Evolutionary conservation across 2,329 filamentous ascomycete genomes (phyloP).

Genomic region (Epichloe scottii): DNA sequence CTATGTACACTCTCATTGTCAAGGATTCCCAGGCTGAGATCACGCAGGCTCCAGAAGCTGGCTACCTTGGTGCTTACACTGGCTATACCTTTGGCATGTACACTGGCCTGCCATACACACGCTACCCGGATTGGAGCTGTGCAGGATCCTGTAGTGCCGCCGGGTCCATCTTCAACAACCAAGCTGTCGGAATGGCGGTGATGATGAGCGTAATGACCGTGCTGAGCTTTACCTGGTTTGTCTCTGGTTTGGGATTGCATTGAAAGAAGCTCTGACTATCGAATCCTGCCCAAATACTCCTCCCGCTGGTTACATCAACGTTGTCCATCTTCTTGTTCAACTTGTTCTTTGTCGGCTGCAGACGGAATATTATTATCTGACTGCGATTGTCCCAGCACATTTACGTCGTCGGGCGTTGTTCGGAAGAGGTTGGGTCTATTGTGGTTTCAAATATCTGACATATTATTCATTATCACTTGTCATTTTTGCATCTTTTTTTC

Average conservation of each 20-base stretch:
- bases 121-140: slow-evolving; percentile 40
- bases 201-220: slow-evolving; percentile 44
- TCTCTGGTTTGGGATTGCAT: slow-evolving; percentile 34
- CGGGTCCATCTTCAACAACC: slow-evolving; percentile 30
- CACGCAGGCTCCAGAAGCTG: slow-evolving; percentile 37
- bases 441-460: background rate
- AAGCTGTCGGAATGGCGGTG: slow-evolving; percentile 36
- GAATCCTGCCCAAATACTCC: background rate
- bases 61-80: slow-evolving; percentile 39
- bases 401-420: background rate
- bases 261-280: slow-evolving; percentile 6
- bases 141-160: slow-evolving; percentile 45
- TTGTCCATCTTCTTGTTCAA: background rate
- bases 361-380: background rate
- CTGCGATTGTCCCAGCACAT: background rate
- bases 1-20: slow-evolving; percentile 49
- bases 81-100: slow-evolving; percentile 48
- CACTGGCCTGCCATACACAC: slow-evolving; percentile 35
- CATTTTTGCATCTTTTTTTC: background rate
- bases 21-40: slow-evolving; percentile 43
- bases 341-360: background rate
- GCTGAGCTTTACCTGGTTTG: slow-evolving; percentile 52
- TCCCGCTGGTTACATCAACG: background rate
- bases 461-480: background rate
- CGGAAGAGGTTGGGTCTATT: background rate